phyloP scores from a whole-genome alignment of 768 basidiomycete species.

The Serendipita sp. region DNA sequence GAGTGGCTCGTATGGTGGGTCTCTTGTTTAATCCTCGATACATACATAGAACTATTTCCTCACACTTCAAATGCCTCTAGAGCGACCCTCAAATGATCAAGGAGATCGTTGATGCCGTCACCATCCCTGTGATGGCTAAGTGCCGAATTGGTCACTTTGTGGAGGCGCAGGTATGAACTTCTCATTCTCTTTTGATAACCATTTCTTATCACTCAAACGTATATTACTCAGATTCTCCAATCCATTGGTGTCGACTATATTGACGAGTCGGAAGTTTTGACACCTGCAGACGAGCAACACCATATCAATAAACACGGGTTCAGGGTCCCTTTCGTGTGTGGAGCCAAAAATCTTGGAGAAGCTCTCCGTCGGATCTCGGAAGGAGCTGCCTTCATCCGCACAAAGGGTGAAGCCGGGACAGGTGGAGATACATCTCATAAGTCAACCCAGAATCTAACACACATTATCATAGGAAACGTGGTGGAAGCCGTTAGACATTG shows the following conservation, averaged over 20 bases:
- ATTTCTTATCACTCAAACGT: not conserved
- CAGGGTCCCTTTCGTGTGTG: constrained; percentile 94
- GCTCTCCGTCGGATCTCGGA: constrained; percentile 92
- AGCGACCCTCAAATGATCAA: constrained; percentile 97
- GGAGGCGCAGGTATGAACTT: constrained; percentile 60
- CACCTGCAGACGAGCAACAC: constrained; percentile 88
- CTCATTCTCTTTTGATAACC: not conserved
- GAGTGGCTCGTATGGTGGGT: constrained; percentile 88
- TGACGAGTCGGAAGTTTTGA: constrained; percentile 77
- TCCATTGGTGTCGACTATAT: constrained; percentile 92
- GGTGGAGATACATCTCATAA: not conserved
- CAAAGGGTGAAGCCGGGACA: constrained; percentile 85
- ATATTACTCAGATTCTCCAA: constrained; percentile 60
- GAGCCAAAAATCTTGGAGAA: constrained; percentile 88
- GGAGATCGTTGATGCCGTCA: constrained; percentile 83
- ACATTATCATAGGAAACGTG: constrained; percentile 44
- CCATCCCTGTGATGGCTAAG: constrained; percentile 52
- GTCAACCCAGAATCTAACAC: not conserved
- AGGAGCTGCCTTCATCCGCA: constrained; percentile 96
- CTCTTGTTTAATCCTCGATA: not conserved
- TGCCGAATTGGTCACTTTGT: constrained; percentile 92
- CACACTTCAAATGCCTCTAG: constrained; percentile 22
- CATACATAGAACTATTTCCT: not conserved
- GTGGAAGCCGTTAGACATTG: constrained; percentile 91
- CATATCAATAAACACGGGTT: constrained; percentile 95